Base-by-base conservation (phyloP, 2,329 filamentous ascomycete species). In the Colletotrichum horii region DNA sequence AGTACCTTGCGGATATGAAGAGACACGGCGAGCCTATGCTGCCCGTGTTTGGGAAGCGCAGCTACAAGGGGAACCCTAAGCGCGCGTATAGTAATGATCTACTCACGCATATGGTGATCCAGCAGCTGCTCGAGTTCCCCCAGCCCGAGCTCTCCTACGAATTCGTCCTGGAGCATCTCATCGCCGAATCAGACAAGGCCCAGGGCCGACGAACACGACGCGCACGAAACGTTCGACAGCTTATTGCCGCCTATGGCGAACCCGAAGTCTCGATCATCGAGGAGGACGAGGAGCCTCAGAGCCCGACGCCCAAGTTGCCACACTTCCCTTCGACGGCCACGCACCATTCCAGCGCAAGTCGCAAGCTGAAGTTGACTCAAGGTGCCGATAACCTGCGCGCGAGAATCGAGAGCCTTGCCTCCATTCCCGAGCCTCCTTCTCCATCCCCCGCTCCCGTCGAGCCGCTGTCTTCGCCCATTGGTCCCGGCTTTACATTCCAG, bases 261-360 rank as follows among this genome's bases (percentile, higher is more conserved):
- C 70, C 73, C 3, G 73, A 75, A 14, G 58, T 75, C 12, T 73
- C 73, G 3, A 28, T 68, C 19, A 75, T 75, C 26, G 73, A 75
- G 30, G 73, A 75, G 34, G 73, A 75, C 15, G 73, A 75, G 8
- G 73, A 75, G n/a, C 73, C 73, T 6, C 70, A 75, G 19, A 75
- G 73, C 34, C 73, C 73, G 9, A 73, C 73, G 1, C 62, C 55
- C 19, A 73, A 73, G 64, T 24, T 75, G 38, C 73, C 73, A 1
- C 73, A 52, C 56, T 75, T 75, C 48, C 70, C 74, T 6, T 76
- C 76, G 11, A 67, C 70, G 28, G 76, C 76, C 8, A 75, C 75
- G 6, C 75, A 77, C 16, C 71, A 68, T 3, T 77, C 76, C 0
- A 70, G 62, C 16, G 68, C 67, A 4, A 75, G 65, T 16, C 68